Conservation (phyloP, 768 basidiomycete species). For the Auricularia sp. region DNA sequence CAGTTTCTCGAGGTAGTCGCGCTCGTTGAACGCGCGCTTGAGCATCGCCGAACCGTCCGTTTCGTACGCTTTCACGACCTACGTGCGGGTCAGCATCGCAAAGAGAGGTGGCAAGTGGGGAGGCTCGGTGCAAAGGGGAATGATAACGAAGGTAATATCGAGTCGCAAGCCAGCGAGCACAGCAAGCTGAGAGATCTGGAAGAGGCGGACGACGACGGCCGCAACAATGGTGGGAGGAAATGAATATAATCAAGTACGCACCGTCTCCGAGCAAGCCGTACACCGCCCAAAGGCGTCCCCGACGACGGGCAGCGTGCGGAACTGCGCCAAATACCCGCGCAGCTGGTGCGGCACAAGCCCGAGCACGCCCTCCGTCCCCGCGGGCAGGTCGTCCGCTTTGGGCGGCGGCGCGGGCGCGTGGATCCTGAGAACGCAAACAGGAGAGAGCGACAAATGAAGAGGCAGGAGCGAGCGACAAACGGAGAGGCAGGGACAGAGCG, state of each 20-base stretch:
- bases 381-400: conserved; percentile 15
- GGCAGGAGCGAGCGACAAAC: not conserved
- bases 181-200: too few species aligned
- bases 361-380: conserved; percentile 43
- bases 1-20: conserved; percentile 53
- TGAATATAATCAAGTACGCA: conserved; percentile 22
- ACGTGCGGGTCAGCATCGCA: not conserved
- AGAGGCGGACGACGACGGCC: too few species aligned
- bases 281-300: conserved; percentile 82
- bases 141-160: too few species aligned
- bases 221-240: too few species aligned
- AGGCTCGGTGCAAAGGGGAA: too few species aligned
- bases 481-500: not conserved
- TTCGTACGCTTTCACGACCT: conserved; percentile 80
- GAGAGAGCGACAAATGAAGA: not conserved
- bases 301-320: conserved; percentile 71
- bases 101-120: too few species aligned
- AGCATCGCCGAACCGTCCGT: conserved; percentile 73
- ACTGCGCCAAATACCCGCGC: conserved; percentile 81
- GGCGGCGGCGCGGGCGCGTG: conserved; percentile 65
- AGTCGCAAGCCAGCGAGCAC: too few species aligned
- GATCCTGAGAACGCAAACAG: conserved; percentile 22
- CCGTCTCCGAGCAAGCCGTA: conserved; percentile 81
- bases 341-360: conserved; percentile 92
- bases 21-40: conserved; percentile 71